These are phyloP conservation scores for Ascochyta pisi DNA, from an alignment of 2,329 filamentous ascomycete genomes.

Conservation along the genomic window DNA sequence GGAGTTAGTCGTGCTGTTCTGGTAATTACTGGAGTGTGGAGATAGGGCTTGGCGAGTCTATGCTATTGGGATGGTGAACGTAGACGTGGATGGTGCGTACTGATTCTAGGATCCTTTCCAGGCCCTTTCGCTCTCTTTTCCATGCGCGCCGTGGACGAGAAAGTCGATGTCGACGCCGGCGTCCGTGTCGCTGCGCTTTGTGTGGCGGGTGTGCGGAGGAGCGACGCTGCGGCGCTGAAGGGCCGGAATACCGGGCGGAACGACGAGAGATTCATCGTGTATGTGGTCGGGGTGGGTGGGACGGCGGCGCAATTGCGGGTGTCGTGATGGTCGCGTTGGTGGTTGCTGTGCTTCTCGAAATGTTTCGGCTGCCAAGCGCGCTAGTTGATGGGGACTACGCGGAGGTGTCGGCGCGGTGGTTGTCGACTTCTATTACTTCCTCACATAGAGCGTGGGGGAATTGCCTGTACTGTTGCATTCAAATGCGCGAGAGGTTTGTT, in stretches of 20 bases:
- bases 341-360: conserved; percentile 8
- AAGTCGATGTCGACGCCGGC: conserved; percentile 27
- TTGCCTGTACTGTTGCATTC: too few relatives aligned
- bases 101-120: conserved; percentile 41
- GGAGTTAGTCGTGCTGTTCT: conserved; percentile 7
- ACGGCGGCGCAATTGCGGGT: conserved; percentile 5
- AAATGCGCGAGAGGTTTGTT: too few relatives aligned
- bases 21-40: background rate
- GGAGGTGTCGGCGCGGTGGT: background rate
- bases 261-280: conserved; percentile 35
- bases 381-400: conserved; percentile 11
- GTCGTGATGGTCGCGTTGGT: conserved; percentile 13
- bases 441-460: too few relatives aligned
- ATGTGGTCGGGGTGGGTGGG: conserved; percentile 3
- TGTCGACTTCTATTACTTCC: too few relatives aligned
- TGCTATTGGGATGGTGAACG: background rate
- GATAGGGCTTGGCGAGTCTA: background rate
- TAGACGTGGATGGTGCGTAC: conserved; percentile 28
- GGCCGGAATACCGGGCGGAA: conserved; percentile 36
- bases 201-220: conserved; percentile 20
- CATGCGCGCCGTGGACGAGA: conserved; percentile 40
- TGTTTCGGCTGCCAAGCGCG: conserved; percentile 16
- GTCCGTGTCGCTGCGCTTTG: conserved; percentile 24
- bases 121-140: conserved; percentile 36
- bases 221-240: conserved; percentile 11